Evolutionary conservation across 2,329 filamentous ascomycete species (phyloP), one percentile per base, ranked within the genome.

Genomic region (Fusarium paranaense): DNA sequence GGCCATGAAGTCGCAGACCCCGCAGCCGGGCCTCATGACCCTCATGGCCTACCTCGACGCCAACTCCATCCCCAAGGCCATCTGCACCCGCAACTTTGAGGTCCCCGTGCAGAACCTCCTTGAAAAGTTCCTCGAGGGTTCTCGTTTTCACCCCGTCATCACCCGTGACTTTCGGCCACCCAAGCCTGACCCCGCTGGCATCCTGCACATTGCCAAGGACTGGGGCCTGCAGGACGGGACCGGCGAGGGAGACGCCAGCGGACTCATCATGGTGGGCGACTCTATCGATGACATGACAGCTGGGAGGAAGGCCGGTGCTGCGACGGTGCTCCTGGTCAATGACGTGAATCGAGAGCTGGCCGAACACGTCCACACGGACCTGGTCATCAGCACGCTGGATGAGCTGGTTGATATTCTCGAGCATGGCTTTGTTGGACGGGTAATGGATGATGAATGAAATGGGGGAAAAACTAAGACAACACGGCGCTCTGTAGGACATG

Each of bases 81-180:
- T 98, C 73, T 98, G 95, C 84, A 98, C 97, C 3, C 90, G 97
- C 79, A 98, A 99, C 85, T 98, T 98, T 79, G 94, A 96, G 78
- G 85, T 89, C 9, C 94, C 94, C 7, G 94, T 97, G 2, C 84
- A 87, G 56, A 92, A 95, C 81, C 87, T 97, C 4, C 87, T 98
- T 5, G 84, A 85, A 61, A 97, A 91, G 58, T 97, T 97, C 81
- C 87, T 98, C 10, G 86, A 89, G 1, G 87, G 85, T 2, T 89
- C 91, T 67, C 83, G 87, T 45, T 97, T 98, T 81, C 81, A 88
- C 22, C 96, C 95, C 7, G 91, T 98, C 75, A 87, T 98, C 42
- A 98, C 95, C 9, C 89, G 96, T 13, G 95, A 95, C 66, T 97
- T 95, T 83, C 87, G 86, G 52, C 95, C 90, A 40, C 94, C 95